A percentile compares a stretch with the other conserved stretches of the same genome.
phyloP scores from a whole-genome alignment of 768 basidiomycete species.

The Rossbeevera mucosa region DNA sequence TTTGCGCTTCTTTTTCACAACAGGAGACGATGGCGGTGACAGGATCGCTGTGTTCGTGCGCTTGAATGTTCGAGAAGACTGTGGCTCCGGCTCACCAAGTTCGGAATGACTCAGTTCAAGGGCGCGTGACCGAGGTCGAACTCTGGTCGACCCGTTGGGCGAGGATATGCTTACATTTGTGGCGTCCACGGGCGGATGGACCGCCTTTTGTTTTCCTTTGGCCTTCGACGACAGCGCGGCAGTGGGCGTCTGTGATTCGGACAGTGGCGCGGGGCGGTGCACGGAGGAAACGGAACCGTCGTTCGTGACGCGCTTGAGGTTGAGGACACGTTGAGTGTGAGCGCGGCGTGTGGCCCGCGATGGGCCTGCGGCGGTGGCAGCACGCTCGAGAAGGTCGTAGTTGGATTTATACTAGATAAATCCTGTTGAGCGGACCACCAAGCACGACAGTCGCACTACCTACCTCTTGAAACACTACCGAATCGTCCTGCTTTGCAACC shows the following conservation, averaged over 20 bases:
- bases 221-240: slow-evolving; percentile 24
- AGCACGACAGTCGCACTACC: slow-evolving; percentile 19
- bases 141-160: slow-evolving; percentile 10
- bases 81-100: slow-evolving; percentile 4
- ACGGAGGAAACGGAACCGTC: slow-evolving; percentile 2
- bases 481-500: slow-evolving; percentile 70
- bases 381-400: slow-evolving; percentile 57
- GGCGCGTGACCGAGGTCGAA: slow-evolving; percentile 8
- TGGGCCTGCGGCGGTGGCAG: slow-evolving; percentile 38
- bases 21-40: slow-evolving; percentile 20
- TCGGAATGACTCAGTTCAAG: slow-evolving; percentile 3
- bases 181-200: slow-evolving; percentile 14
- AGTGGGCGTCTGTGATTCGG: not conserved
- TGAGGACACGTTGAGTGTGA: slow-evolving; percentile 50
- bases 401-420: slow-evolving; percentile 51
- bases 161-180: slow-evolving; percentile 6
- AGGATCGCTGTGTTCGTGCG: slow-evolving; percentile 21
- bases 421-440: slow-evolving; percentile 1
- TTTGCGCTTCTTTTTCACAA: slow-evolving; percentile 26
- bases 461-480: slow-evolving; percentile 71
- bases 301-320: slow-evolving; percentile 30
- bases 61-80: slow-evolving; percentile 20
- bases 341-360: slow-evolving; percentile 60
- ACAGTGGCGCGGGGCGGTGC: slow-evolving; percentile 5
- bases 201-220: slow-evolving; percentile 31